Conservation (phyloP, 2,329 filamentous ascomycete genomes). For the Onygenales sp. region DNA sequence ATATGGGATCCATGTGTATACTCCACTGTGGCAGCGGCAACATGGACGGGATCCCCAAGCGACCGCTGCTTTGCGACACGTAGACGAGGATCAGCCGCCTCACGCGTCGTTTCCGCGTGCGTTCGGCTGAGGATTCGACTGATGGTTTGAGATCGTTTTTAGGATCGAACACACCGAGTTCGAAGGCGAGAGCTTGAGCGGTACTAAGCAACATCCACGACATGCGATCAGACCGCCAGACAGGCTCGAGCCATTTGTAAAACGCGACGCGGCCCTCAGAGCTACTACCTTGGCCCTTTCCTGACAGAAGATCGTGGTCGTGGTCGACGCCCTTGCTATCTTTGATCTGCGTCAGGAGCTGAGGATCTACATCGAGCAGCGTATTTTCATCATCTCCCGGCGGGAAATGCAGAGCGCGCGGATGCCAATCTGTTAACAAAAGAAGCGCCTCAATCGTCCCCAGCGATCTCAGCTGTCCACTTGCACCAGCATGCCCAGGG, state of each 20-base stretch:
- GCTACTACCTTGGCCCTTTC: constrained; percentile 44
- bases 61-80: constrained; percentile 83
- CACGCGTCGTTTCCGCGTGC: constrained; percentile 72
- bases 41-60: constrained; percentile 89
- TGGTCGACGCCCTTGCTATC: constrained; percentile 19
- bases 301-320: constrained; percentile 31
- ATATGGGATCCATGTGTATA: constrained; percentile 26
- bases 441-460: constrained; percentile 92
- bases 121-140: constrained; percentile 45
- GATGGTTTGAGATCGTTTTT: constrained; percentile 57
- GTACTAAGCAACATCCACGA: constrained; percentile 96
- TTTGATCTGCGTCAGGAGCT: constrained; percentile 54
- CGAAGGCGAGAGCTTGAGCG: constrained; percentile 79
- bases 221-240: constrained; percentile 90
- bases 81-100: constrained; percentile 84
- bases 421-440: constrained; percentile 95
- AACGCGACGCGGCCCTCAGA: constrained; percentile 70
- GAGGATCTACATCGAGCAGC: constrained; percentile 60
- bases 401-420: constrained; percentile 86
- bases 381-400: constrained; percentile 58
- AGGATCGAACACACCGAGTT: constrained; percentile 90
- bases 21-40: constrained; percentile 51
- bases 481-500: constrained; percentile 20
- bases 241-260: constrained; percentile 92
- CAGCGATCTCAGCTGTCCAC: constrained; percentile 71